Evolutionary conservation across 2,329 filamentous ascomycete genomes (phyloP), one percentile per base, ranked within the genome.

Genomic region (Didymella sp.): DNA sequence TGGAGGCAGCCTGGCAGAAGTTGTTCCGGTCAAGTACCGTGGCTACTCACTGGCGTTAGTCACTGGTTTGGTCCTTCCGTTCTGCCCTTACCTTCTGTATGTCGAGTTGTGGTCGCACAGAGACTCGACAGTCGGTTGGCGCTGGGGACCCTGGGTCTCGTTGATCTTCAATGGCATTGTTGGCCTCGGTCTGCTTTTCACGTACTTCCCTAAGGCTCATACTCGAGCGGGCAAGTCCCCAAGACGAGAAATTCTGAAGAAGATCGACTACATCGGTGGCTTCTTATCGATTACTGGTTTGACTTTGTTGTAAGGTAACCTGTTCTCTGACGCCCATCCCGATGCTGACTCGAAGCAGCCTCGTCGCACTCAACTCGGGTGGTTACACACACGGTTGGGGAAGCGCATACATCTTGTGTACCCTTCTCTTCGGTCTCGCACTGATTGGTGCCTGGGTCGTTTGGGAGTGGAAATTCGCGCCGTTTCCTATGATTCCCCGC

Each of bases 371-470:
- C 1, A 75, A 78, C 52, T 66, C 73, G 11, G 76, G 76, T 12
- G 77, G 76, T 25, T 77, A 78, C 57, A 72, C 71, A 8, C 74
- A 78, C 40, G 60, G 70, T 8, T 79, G 77, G 77, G 67, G 60
- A 0, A 74, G 70, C 11, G 76, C 73, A 0, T 76, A 77, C 54
- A 71, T 74, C 1, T 62, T 78, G 6, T 71, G 68, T 55, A 73
- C 69, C 6, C 65, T 79, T 4, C 56, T 79, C 12, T 62, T 76
- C 35, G 76, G 77, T 21, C 58, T 77, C 12, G 57, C 60, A 2
- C 66, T 78, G 1, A 71, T 78, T 19, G 58, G 33, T n/a, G 63
- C 56, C 2, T 78, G 74, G 63, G 47, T 75, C 7, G 51, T 75
- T 6, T 78, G 70, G 62, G 76, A 79, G 51, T 71, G 64, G 65